phyloP scores from a whole-genome alignment of 2,329 filamentous ascomycete genomes.

The Trichoderma breve region DNA sequence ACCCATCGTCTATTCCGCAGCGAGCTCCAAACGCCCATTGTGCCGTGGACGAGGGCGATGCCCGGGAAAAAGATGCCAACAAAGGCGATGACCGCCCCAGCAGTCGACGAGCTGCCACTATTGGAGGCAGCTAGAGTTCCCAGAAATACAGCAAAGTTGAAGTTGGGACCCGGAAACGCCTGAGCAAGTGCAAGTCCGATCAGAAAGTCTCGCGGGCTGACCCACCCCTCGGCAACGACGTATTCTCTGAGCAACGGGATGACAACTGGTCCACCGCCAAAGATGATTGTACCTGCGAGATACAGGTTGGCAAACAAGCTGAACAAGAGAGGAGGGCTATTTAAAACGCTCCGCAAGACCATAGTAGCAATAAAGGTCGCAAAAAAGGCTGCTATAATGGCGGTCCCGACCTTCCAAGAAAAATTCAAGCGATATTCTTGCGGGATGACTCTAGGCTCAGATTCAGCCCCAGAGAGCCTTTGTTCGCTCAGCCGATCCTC shows the following conservation, averaged over 20 bases:
- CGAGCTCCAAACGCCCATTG: slow-evolving; percentile 55
- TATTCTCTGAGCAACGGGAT: slow-evolving; percentile 62
- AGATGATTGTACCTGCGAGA: slow-evolving; percentile 68
- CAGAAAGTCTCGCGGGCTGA: slow-evolving; percentile 67
- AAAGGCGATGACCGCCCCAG: slow-evolving; percentile 52
- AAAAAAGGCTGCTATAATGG: slow-evolving; percentile 50
- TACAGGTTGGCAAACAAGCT: slow-evolving; percentile 71
- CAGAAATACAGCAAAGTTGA: slow-evolving; percentile 57
- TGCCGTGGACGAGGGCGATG: slow-evolving; percentile 47
- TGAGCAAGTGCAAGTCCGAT: slow-evolving; percentile 71
- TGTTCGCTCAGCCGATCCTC: not conserved
- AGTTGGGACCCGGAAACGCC: slow-evolving; percentile 56
- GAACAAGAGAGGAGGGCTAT: slow-evolving; percentile 46
- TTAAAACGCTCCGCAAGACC: slow-evolving; percentile 44
- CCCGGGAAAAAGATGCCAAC: slow-evolving; percentile 55
- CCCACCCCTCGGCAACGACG: slow-evolving; percentile 67
- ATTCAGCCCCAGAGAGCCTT: not conserved
- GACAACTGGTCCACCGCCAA: slow-evolving; percentile 63
- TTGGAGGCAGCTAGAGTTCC: slow-evolving; percentile 49
- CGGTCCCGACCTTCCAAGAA: slow-evolving; percentile 45
- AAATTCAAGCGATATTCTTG: slow-evolving; percentile 37
- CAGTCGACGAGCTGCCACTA: slow-evolving; percentile 33
- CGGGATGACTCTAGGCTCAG: slow-evolving; percentile 32
- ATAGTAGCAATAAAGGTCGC: slow-evolving; percentile 57
- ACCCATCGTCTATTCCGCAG: slow-evolving; percentile 47